Evolutionary conservation across 2,329 filamentous ascomycete species (phyloP).

Genomic region (Graphiopsis chlorocephala): DNA sequence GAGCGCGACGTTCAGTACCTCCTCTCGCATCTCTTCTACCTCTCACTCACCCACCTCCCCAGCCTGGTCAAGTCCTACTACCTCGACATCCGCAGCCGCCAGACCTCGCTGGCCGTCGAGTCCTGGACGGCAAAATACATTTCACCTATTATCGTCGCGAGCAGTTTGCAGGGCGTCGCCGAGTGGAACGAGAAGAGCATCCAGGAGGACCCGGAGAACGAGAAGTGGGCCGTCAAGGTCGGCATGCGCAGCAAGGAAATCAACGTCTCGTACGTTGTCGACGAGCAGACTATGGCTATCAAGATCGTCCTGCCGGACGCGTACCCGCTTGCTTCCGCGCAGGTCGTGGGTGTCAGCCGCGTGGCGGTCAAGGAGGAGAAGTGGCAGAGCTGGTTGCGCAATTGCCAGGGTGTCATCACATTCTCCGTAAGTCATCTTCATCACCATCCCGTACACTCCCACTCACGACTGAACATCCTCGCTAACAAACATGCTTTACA

Average conservation of each 20-base stretch:
- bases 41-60: conserved; percentile 72
- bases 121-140: conserved; percentile 81
- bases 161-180: conserved; percentile 65
- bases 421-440: conserved; percentile 60
- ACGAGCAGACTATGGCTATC: conserved; percentile 81
- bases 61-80: conserved; percentile 82
- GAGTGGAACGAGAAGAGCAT: conserved; percentile 56
- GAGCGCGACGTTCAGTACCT: conserved; percentile 80
- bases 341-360: conserved; percentile 73
- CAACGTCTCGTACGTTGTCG: conserved; percentile 79
- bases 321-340: conserved; percentile 78
- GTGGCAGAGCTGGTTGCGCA: conserved; percentile 88
- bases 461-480: not conserved
- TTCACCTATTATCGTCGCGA: conserved; percentile 65
- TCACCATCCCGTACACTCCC: not conserved
- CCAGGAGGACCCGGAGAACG: conserved; percentile 42
- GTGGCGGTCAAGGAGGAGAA: conserved; percentile 87
- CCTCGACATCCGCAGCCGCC: conserved; percentile 71
- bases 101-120: conserved; percentile 76
- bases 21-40: conserved; percentile 80
- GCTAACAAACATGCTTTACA: conserved; percentile 28
- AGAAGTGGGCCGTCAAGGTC: conserved; percentile 66
- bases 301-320: conserved; percentile 74
- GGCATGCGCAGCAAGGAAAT: conserved; percentile 71
- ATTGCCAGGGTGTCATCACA: conserved; percentile 86